Base-by-base conservation (phyloP, 805 yeast species). In the Monosporozyma yasuniensis region DNA sequence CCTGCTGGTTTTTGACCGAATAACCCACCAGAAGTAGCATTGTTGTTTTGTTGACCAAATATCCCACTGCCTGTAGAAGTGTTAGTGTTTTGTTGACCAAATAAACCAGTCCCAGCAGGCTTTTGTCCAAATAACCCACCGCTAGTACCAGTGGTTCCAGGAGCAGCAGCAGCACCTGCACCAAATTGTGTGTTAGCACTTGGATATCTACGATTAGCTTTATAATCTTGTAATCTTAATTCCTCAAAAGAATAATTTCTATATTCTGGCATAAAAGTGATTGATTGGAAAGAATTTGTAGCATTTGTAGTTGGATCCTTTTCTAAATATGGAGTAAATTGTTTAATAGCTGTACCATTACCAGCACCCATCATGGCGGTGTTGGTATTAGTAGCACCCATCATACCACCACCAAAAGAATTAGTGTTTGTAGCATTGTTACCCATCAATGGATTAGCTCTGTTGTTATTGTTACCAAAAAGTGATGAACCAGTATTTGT, bases 231-330 rank as follows among this genome's bases (percentile, higher is more conserved):
- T 57, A 77, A 72, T 63, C 99, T 78, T 66, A 93, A 77, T 64
- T 93, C 99, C 66, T 89, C 97, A 61, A 82, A 78, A 0, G 96
- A 86, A 59, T 67, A 86, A 57, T 81, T 81, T 58, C 76, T 77
- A 64, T 91, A 93, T 66, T 88, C 96, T 4, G 95, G 96, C 97
- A 93, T 90, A 43, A 87, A 78, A 10, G 86, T 72, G 53, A 93
- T 84, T 57, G 80, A 80, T 66, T 91, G 87, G 68, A 73, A 90
- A 46, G 74, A 68, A 49, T 80, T 81, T 19, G 73, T 71, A 6
- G 78, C 76, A 30, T 80, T 77, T 11, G 81, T 72, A 3, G 73
- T 65, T 34, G 68, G 63, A 61, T 90, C 97, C 59, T 84, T 85
- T 64, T 91, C 97, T 34, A 75, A 72, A 55, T 67, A 74, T 8